A percentile compares a stretch with the other conserved stretches of the same genome.
Evolutionary conservation across 1,284 basidiomycete species (phyloP).

Genomic region (Prillingera fragicola): DNA sequence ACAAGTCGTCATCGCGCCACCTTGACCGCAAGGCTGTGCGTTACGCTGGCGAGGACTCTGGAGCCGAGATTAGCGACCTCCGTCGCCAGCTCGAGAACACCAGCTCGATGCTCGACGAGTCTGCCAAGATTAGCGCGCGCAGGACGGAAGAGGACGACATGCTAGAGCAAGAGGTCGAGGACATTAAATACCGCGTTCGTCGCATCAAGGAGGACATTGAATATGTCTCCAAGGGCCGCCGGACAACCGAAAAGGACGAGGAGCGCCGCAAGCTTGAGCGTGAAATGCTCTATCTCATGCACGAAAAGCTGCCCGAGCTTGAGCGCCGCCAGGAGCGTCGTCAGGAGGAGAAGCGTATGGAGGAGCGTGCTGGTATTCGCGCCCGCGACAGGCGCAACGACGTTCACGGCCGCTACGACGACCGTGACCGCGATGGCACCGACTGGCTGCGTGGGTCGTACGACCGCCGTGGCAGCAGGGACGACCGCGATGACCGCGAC

Average conservation of each 20-base stretch:
- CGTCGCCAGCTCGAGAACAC: constrained; percentile 80
- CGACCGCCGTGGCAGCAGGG: constrained; percentile 43
- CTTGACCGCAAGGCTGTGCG: constrained; percentile 80
- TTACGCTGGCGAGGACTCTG: constrained; percentile 64
- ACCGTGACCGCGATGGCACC: constrained; percentile 41
- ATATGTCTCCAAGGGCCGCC: constrained; percentile 73
- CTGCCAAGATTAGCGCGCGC: constrained; percentile 57
- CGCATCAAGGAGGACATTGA: constrained; percentile 91
- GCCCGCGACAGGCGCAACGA: constrained; percentile 84
- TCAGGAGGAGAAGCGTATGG: constrained; percentile 68
- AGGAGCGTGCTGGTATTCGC: constrained; percentile 69
- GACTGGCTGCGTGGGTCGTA: constrained; percentile 49
- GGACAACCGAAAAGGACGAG: constrained; percentile 70
- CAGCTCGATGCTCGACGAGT: constrained; percentile 72
- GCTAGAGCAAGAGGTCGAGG: constrained; percentile 82
- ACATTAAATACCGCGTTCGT: constrained; percentile 78
- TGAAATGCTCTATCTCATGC: constrained; percentile 78
- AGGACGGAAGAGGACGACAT: constrained; percentile 75
- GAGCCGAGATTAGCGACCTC: constrained; percentile 73
- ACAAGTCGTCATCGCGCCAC: constrained; percentile 82
- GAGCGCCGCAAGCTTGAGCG: constrained; percentile 83
- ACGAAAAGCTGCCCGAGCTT: constrained; percentile 85
- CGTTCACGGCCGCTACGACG: constrained; percentile 63
- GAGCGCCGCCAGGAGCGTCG: constrained; percentile 77
- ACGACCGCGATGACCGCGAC: constrained; percentile 26